These are phyloP conservation scores for Pachyrhizus erosus DNA, from an alignment of 306 rosid genomes.

Conservation along the genomic window DNA sequence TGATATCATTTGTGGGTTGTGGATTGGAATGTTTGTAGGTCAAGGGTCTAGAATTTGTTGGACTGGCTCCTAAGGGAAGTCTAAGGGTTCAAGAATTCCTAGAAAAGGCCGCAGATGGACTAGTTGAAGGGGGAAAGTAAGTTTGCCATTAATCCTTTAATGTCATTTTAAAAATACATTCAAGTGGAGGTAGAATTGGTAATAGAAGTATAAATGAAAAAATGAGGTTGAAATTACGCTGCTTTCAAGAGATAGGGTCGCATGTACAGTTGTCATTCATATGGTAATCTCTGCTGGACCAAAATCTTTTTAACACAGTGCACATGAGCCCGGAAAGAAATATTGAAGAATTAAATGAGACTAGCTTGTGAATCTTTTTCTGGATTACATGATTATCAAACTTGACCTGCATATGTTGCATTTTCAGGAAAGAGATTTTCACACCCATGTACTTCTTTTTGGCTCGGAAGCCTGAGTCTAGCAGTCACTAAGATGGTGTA, in stretches of 20 bases:
- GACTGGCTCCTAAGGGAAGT: slow-evolving; percentile 87
- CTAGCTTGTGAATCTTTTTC: background rate
- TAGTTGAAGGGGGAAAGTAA: slow-evolving; percentile 89
- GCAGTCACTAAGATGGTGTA: slow-evolving; percentile 27
- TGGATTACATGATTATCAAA: background rate
- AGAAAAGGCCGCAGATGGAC: slow-evolving; percentile 83
- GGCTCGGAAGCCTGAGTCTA: slow-evolving; percentile 71
- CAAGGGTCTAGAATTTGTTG: slow-evolving; percentile 62
- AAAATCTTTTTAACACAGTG: background rate
- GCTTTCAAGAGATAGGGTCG: background rate
- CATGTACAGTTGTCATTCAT: background rate
- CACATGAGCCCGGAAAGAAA: background rate
- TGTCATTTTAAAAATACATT: background rate
- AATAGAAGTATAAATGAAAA: background rate
- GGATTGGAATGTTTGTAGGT: slow-evolving; percentile 55
- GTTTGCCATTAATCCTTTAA: slow-evolving; percentile 38
- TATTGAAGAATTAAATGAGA: background rate
- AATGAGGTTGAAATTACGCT: background rate
- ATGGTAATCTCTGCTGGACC: background rate
- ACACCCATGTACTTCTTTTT: slow-evolving; percentile 89
- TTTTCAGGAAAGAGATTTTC: slow-evolving; percentile 79
- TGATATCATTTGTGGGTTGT: background rate
- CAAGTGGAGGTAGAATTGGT: background rate
- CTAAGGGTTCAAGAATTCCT: slow-evolving; percentile 76
- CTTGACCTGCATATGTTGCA: background rate